A percentile compares a stretch with the other conserved stretches of the same genome.
Conservation (phyloP, 805 yeast genomes). For the Sporopachydermia quercuum region DNA sequence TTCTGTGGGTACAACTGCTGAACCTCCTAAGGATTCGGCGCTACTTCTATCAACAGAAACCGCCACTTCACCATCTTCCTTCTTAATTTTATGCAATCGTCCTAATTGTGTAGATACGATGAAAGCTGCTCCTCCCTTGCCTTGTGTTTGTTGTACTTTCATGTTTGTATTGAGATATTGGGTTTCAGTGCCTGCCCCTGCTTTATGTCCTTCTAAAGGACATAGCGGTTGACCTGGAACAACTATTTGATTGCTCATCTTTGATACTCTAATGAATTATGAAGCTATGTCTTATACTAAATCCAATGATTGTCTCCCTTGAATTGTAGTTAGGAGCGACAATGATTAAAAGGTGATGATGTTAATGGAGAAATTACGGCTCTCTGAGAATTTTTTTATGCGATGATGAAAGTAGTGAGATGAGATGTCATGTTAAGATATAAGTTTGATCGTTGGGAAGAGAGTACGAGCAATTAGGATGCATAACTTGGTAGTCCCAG, state of each 20-base stretch:
- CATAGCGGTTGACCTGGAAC: slow-evolving; percentile 1
- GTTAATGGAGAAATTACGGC: too few relatives aligned
- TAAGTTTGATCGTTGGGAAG: too few relatives aligned
- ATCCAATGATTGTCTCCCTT: too few relatives aligned
- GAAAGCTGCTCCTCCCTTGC: neutral
- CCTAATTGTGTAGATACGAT: neutral
- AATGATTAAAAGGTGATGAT: too few relatives aligned
- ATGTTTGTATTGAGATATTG: neutral
- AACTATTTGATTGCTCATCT: neutral
- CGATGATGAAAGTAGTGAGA: too few relatives aligned
- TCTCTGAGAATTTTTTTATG: too few relatives aligned
- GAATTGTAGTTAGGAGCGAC: too few relatives aligned
- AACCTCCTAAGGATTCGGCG: neutral
- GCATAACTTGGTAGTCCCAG: too few relatives aligned
- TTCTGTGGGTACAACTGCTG: slow-evolving; percentile 48
- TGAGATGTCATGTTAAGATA: too few relatives aligned
- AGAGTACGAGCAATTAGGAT: too few relatives aligned
- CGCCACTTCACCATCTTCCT: neutral
- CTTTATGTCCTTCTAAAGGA: neutral
- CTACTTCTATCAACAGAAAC: neutral
- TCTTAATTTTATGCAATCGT: neutral
- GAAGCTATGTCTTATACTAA: too few relatives aligned
- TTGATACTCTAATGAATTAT: too few relatives aligned
- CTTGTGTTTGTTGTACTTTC: neutral
- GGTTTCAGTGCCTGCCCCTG: neutral